These are phyloP conservation scores for Eucommia ulmoides DNA, from an alignment of 257 asterid genomes.

Conservation along the genomic window DNA sequence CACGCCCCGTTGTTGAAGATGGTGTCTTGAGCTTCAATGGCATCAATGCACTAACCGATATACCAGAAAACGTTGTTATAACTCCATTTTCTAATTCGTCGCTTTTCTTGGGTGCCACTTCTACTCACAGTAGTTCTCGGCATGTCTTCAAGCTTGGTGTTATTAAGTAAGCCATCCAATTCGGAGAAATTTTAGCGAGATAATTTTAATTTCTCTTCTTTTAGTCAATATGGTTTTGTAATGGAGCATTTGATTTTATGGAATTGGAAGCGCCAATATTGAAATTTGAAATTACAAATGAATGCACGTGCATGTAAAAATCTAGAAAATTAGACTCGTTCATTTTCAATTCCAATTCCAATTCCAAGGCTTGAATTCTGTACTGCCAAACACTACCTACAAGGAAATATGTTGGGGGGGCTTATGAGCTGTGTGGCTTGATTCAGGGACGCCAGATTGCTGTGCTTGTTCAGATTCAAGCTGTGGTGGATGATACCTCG, in stretches of 20 bases:
- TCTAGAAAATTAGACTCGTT: no score
- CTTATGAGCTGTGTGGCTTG: constrained; percentile 6
- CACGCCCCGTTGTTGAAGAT: constrained; percentile 33
- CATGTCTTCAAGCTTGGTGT: constrained; percentile 47
- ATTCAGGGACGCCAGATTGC: constrained; percentile 32
- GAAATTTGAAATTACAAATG: no score
- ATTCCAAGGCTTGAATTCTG: no score
- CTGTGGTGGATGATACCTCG: constrained; percentile 53
- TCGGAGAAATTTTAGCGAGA: constrained; percentile 14
- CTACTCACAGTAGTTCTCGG: constrained; percentile 19
- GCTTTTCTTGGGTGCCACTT: constrained; percentile 36
- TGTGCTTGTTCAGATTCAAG: constrained; percentile 35
- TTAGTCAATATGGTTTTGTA: no score
- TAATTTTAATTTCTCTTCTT: no score
- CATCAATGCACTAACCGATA: constrained; percentile 17
- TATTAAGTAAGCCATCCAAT: constrained; percentile 29
- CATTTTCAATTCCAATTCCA: no score
- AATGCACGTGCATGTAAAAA: no score
- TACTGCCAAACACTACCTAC: no score
- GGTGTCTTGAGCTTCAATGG: constrained; percentile 39
- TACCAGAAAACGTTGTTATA: constrained; percentile 38
- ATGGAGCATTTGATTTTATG: no score
- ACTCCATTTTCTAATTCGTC: constrained; percentile 21
- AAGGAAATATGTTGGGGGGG: no score
- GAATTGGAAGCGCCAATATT: no score